Base-by-base conservation (phyloP, 345 rosid genomes). In the Eucalyptus pauciflora region DNA sequence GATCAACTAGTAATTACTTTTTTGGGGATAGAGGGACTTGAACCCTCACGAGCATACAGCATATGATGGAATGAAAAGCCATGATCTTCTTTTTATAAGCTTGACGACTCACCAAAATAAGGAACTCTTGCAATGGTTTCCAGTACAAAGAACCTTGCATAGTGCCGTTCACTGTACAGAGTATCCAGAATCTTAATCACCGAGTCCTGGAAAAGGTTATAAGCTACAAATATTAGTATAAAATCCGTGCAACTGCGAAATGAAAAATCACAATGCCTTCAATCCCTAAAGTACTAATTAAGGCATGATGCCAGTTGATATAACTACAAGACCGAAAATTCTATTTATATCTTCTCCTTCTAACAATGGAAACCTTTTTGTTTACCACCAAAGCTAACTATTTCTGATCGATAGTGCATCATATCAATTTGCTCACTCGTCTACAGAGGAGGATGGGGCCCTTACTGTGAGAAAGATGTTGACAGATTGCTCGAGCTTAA, bases 61-160 rank as follows among this genome's bases (percentile, higher is more conserved):
- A 76, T 76, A 37, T 37, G 46, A 76, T 37, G 83, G 83, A 76
- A 76, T 45, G n/a, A 64, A 62, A 62, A 67, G 67, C 51, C 51
- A 67, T 24, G 88, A 33, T 50, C 83, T 37, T 49, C 48, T 29
- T 64, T 45, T 8, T 37, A 56, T n/a, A 85, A 89, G 86, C 67
- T 87, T 83, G 50, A 69, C 27, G 22, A 92, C 96, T 92, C 89
- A 97, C 99, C 98, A 87, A 98, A 98, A 93, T 98, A 98, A 41
- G 99, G 99, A 51, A 98, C 99, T 93, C 99, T 93, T 27, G 99
- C 99, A 91, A 98, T 97, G 33, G 99, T 98, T 91, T 98, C 99
- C 86, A 98, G 95, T 33, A 98, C 99, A 90, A 92, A 98, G 93
- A 97, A 98, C 93, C 99, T 96, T 14, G 98, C 92, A 91, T 98